Conservation (phyloP, 163 green algal genomes). For the Picocystis sp. region DNA sequence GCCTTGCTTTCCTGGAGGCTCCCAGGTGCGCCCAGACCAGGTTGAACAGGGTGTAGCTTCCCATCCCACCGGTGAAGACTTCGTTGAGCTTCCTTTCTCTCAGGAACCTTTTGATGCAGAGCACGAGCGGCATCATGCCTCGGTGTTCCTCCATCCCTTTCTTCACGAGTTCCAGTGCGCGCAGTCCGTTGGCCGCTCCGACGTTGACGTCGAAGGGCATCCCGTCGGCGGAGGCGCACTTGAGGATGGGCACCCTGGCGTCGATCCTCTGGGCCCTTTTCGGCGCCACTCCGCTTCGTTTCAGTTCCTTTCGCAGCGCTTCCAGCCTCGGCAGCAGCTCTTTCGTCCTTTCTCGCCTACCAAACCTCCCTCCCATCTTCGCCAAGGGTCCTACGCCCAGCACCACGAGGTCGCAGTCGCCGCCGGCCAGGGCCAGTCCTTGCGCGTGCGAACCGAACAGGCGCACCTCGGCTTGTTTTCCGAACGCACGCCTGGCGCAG, state of each 20-base stretch:
- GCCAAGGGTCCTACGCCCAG: conserved; percentile 2
- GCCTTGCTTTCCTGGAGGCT: not conserved
- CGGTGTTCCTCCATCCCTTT: conserved; percentile 24
- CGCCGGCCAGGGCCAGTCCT: conserved; percentile 19
- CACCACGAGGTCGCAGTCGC: too few species aligned
- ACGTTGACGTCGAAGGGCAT: conserved; percentile 53
- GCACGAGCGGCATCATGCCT: conserved; percentile 24
- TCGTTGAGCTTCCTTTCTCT: conserved; percentile 32
- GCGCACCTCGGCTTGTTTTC: conserved; percentile 13
- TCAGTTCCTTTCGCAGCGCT: conserved; percentile 20
- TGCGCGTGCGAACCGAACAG: conserved; percentile 32
- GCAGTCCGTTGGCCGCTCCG: conserved; percentile 46
- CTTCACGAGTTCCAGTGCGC: conserved; percentile 42
- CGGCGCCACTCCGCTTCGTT: conserved; percentile 13
- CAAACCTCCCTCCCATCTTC: not conserved
- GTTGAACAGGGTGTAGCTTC: conserved; percentile 33
- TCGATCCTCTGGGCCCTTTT: conserved; percentile 26
- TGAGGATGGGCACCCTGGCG: conserved; percentile 45
- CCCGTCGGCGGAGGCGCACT: conserved; percentile 22
- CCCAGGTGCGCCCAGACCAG: not conserved
- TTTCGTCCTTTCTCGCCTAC: too few species aligned
- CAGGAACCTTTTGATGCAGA: conserved; percentile 39
- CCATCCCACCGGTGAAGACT: conserved; percentile 40
- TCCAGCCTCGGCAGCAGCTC: conserved; percentile 15
- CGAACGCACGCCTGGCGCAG: conserved; percentile 8